phyloP scores from a whole-genome alignment of 2,329 filamentous ascomycete genomes.

The Ophiosphaerella korrae region DNA sequence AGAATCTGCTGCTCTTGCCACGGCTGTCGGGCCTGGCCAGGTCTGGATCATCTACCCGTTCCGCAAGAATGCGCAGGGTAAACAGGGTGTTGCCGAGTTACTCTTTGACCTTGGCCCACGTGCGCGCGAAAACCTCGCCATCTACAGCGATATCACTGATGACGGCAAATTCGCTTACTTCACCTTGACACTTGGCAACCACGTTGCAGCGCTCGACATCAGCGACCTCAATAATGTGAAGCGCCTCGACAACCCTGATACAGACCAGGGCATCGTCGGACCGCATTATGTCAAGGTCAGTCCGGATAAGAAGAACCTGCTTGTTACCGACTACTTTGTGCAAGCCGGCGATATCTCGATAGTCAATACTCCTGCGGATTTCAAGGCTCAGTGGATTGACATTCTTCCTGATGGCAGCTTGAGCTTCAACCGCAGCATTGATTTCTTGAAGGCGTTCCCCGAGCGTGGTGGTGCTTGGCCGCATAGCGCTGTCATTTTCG shows the following conservation, averaged over 20 bases:
- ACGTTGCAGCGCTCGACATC: conserved; percentile 67
- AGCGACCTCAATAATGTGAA: conserved; percentile 64
- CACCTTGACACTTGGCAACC: conserved; percentile 65
- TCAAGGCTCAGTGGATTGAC: conserved; percentile 66
- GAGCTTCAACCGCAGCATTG: conserved; percentile 64
- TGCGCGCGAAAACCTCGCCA: conserved; percentile 61
- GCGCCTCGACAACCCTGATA: conserved; percentile 65
- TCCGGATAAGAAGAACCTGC: conserved; percentile 67
- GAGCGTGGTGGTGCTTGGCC: conserved; percentile 62
- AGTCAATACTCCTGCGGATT: conserved; percentile 66
- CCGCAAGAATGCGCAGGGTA: conserved; percentile 60
- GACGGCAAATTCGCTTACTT: conserved; percentile 65
- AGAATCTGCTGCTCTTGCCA: conserved; percentile 64
- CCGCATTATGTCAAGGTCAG: conserved; percentile 69
- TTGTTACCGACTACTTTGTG: conserved; percentile 70
- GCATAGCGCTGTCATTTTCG: conserved; percentile 62
- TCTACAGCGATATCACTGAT: conserved; percentile 65
- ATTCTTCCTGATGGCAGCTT: conserved; percentile 39
- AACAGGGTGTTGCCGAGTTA: conserved; percentile 63
- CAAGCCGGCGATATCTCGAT: conserved; percentile 66
- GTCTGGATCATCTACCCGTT: conserved; percentile 70
- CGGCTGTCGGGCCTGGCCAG: conserved; percentile 63
- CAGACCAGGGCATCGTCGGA: conserved; percentile 63
- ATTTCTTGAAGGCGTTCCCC: conserved; percentile 59
- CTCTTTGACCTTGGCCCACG: conserved; percentile 64